Conservation (phyloP, 140 eudicot species). For the Stevia rebaudiana region DNA sequence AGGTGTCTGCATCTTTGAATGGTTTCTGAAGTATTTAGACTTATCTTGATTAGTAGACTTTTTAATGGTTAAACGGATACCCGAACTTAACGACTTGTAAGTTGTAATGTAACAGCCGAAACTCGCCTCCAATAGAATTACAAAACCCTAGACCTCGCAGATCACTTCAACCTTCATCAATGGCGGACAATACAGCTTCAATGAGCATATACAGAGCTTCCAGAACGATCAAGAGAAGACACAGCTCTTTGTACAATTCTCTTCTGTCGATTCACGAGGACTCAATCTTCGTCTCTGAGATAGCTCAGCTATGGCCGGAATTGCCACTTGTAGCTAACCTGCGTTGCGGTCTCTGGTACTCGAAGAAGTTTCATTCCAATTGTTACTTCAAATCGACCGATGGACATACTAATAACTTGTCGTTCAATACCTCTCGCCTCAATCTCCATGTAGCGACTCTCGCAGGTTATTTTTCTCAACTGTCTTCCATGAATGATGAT, state of each 20-base stretch:
- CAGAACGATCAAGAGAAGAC: conserved; percentile 59
- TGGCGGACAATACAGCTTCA: conserved; percentile 5
- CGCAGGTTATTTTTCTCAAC: no score
- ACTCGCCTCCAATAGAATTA: neutral
- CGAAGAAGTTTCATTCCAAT: conserved; percentile 44
- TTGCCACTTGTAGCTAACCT: conserved; percentile 80
- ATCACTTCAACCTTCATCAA: neutral
- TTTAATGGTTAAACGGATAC: no score
- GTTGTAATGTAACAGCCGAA: neutral
- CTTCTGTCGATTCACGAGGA: conserved; percentile 77
- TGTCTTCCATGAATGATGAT: no score
- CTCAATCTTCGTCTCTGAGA: conserved; percentile 79
- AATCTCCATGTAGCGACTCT: no score
- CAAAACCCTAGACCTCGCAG: conserved; percentile 7
- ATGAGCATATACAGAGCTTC: conserved; percentile 16
- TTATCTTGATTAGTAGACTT: no score
- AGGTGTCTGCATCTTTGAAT: no score
- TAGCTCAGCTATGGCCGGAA: conserved; percentile 82
- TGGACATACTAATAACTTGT: conserved; percentile 77
- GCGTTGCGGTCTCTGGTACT: conserved; percentile 96
- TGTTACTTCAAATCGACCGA: conserved; percentile 96
- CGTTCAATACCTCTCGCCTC: conserved; percentile 59
- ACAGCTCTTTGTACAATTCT: conserved; percentile 60
- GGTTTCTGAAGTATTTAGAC: no score
- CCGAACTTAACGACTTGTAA: no score